Evolutionary conservation across 768 basidiomycete genomes (phyloP).

Genomic region (Epithele typhae): DNA sequence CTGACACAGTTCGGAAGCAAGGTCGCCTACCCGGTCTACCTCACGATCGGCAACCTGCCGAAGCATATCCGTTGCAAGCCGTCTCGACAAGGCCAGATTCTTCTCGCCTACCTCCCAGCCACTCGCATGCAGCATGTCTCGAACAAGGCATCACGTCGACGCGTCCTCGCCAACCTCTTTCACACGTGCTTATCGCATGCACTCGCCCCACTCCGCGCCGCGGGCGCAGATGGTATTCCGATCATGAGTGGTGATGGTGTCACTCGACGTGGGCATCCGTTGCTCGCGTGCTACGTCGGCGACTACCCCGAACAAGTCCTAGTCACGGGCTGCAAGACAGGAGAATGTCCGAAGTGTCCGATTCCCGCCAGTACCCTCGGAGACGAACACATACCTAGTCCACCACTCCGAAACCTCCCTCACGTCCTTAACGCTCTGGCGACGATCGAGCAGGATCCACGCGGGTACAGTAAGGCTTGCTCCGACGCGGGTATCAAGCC

Average conservation of each 20-base stretch:
- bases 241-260: conserved; percentile 21
- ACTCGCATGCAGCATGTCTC: conserved; percentile 14
- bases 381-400: not conserved
- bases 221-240: conserved; percentile 10
- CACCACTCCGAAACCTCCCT: not conserved
- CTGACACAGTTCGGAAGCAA: conserved; percentile 19
- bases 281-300: conserved; percentile 16
- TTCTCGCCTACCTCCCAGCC: conserved; percentile 25
- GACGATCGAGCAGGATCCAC: not conserved
- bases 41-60: conserved; percentile 27
- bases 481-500: conserved; percentile 17
- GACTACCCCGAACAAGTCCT: conserved; percentile 27
- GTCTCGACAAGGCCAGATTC: conserved; percentile 19
- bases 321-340: conserved; percentile 15
- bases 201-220: conserved; percentile 13
- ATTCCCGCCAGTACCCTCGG: conserved; percentile 9
- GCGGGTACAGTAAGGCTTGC: conserved; percentile 13
- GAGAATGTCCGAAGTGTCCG: conserved; percentile 19
- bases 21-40: conserved; percentile 22
- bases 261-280: conserved; percentile 18
- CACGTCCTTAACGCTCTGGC: conserved; percentile 9
- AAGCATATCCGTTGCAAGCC: conserved; percentile 23
- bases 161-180: conserved; percentile 20
- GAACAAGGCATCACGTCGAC: conserved; percentile 16
- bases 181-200: conserved; percentile 19